These are phyloP conservation scores for Oryza officinalis DNA, from an alignment of 176 grass and related monocot species.

Conservation along the genomic window DNA sequence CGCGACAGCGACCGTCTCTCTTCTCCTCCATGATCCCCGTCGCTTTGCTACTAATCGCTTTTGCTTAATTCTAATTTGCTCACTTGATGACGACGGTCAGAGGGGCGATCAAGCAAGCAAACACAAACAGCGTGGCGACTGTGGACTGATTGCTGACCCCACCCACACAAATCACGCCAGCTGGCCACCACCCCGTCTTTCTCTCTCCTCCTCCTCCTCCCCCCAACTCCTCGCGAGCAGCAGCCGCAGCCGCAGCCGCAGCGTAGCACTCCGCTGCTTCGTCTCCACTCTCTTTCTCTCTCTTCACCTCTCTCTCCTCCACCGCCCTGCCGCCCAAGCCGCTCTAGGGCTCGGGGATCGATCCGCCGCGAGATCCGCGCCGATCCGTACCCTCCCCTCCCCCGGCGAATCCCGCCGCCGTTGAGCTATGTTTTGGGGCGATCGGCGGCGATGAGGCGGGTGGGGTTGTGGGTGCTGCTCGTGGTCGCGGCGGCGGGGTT, in stretches of 20 bases:
- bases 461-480: slow-evolving; percentile 32
- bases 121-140: not conserved
- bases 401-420: slow-evolving; percentile 1
- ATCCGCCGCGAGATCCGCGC: slow-evolving; percentile 9
- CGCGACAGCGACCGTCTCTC: not conserved
- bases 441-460: not conserved
- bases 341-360: slow-evolving; percentile 39
- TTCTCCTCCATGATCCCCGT: not conserved
- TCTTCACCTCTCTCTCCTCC: not conserved
- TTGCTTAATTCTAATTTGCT: not conserved
- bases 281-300: not conserved
- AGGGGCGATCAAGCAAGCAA: not conserved
- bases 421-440: slow-evolving; percentile 22
- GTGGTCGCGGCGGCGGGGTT: slow-evolving; percentile 3
- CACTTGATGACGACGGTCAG: not conserved
- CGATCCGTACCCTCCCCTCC: not conserved
- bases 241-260: not conserved
- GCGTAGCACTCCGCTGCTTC: not conserved
- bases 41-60: not conserved
- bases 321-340: not conserved
- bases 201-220: not conserved
- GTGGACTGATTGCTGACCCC: slow-evolving; percentile 14
- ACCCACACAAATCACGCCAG: slow-evolving; percentile 12
- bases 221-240: not conserved
- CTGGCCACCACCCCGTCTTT: slow-evolving; percentile 6